Base-by-base conservation (phyloP, 257 asterid genomes). In the Vinca minor region DNA sequence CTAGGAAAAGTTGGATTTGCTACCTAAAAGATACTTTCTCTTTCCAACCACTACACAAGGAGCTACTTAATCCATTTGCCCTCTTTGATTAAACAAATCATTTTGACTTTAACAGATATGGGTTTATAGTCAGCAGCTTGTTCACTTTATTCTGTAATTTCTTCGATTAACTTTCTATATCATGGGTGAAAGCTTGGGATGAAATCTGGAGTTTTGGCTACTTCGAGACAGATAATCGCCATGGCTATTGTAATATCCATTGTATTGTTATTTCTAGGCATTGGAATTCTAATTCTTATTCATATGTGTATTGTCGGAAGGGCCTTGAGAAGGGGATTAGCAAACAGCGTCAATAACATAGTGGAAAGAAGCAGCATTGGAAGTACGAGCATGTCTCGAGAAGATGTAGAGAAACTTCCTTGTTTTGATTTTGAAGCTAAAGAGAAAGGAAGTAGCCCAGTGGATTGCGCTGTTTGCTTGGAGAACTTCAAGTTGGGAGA, bases 341-440 rank as follows among this genome's bases (percentile, higher is more conserved):
- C 25, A 34, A 44, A 41, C 26, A 39, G 15, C 29, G 35, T 48
- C 25, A 56, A 63, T 11, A 32, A 17, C 32, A 35, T 47, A 41
- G 50, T 52, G 11, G 85, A 82, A 66, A 79, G 83, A 42, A 84
- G 84, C 1, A 74, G 82, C 54, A 65, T 71, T 8, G 82, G 82
- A 35, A 82, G 83, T 77, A 59, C 71, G 8, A 88, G 86, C 68
- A 80, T 88, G 96, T 82, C 95, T 0, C 80, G 23, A 11, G 92
- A 82, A 17, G 96, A 86, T 72, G 75, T 89, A 42, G 94, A 83
- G 29, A 84, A 81, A 86, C 79, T 89, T 13, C 96, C 96, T 4
- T 74, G 87, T 34, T 89, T 86, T 57, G 74, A 82, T 45, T 86
- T 83, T 71, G 63, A 69, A 71, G 81, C 64, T 28, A 74, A 65